Percentiles rank a stretch among this genome's conserved stretches.
Evolutionary conservation across 768 basidiomycete species (phyloP).

Genomic region (Boletus huronensis): DNA sequence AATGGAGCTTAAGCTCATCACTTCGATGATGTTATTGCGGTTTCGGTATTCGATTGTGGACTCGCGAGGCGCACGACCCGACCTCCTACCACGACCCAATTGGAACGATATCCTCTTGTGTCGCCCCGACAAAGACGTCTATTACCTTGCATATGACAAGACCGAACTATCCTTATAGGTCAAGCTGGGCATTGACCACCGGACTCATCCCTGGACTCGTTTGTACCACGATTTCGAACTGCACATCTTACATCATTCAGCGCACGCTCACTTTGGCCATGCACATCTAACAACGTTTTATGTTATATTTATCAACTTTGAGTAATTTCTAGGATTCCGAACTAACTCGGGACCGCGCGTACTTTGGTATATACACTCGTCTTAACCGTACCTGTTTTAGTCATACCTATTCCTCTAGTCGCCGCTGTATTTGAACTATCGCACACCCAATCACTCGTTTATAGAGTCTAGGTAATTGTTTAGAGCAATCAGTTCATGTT

Average conservation of each 20-base stretch:
- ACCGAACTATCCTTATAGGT: constrained; percentile 19
- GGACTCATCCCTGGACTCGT: constrained; percentile 15
- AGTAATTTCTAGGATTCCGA: constrained; percentile 13
- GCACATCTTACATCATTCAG: constrained; percentile 12
- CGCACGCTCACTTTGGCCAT: constrained; percentile 7
- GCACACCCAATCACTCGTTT: constrained; percentile 8
- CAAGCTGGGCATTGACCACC: constrained; percentile 24
- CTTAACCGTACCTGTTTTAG: constrained; percentile 3
- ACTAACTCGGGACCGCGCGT: constrained; percentile 14
- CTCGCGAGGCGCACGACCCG: constrained; percentile 41
- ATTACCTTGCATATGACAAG: constrained; percentile 47
- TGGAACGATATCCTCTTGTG: constrained; percentile 78
- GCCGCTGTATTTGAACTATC: constrained; percentile 10
- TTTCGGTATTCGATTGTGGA: constrained; percentile 61
- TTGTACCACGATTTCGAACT: constrained; percentile 4
- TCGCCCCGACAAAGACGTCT: constrained; percentile 54
- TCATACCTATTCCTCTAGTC: constrained; percentile 4
- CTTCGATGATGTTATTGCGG: constrained; percentile 63
- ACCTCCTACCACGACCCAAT: constrained; percentile 56
- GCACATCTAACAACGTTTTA: constrained; percentile 5
- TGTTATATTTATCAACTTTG: constrained; percentile 22
- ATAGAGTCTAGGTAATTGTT: neutral
- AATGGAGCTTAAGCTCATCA: constrained; percentile 67
- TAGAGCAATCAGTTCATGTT: constrained; percentile 2
- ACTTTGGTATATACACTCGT: constrained; percentile 3